phyloP scores from a whole-genome alignment of 2,329 filamentous ascomycete genomes.

The Neonectria coccinea region DNA sequence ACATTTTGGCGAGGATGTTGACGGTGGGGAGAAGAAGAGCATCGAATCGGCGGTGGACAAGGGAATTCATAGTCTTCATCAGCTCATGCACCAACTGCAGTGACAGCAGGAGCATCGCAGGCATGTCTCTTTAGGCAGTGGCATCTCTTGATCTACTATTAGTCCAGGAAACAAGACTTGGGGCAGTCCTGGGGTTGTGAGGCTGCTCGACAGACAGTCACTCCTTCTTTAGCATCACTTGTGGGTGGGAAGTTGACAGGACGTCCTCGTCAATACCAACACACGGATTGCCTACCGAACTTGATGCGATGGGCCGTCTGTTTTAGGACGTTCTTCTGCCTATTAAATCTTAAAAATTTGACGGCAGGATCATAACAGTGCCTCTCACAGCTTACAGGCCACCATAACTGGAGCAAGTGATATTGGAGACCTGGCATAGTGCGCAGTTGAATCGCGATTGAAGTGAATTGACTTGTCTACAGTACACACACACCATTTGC shows the following conservation, averaged over 20 bases:
- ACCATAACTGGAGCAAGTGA: constrained; percentile 6
- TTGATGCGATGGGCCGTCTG: too few relatives aligned
- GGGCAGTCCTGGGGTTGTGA: constrained; percentile 2
- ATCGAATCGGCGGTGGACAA: too few relatives aligned
- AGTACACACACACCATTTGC: constrained; percentile 1
- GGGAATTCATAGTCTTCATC: too few relatives aligned
- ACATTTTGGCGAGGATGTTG: too few relatives aligned
- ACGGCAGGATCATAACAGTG: constrained; percentile 6
- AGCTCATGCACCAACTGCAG: too few relatives aligned
- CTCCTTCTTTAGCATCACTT: constrained; percentile 4
- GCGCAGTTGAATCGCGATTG: neutral
- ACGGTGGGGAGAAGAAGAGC: too few relatives aligned
- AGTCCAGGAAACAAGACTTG: neutral
- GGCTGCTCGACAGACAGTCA: constrained; percentile 3
- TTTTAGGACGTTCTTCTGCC: constrained; percentile 2
- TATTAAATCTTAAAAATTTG: constrained; percentile 5
- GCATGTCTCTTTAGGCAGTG: too few relatives aligned
- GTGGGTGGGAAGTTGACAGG: constrained; percentile 6
- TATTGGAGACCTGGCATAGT: constrained; percentile 7
- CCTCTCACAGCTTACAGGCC: constrained; percentile 6
- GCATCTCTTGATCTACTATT: too few relatives aligned
- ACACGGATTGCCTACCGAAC: neutral
- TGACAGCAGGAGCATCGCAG: too few relatives aligned
- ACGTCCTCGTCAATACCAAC: neutral
- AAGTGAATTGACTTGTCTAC: constrained; percentile 7